A percentile compares a stretch with the other conserved stretches of the same genome.
These are phyloP conservation scores for Cylindrodendrum hubeiense DNA, from an alignment of 2,329 filamentous ascomycete genomes.

Conservation along the genomic window DNA sequence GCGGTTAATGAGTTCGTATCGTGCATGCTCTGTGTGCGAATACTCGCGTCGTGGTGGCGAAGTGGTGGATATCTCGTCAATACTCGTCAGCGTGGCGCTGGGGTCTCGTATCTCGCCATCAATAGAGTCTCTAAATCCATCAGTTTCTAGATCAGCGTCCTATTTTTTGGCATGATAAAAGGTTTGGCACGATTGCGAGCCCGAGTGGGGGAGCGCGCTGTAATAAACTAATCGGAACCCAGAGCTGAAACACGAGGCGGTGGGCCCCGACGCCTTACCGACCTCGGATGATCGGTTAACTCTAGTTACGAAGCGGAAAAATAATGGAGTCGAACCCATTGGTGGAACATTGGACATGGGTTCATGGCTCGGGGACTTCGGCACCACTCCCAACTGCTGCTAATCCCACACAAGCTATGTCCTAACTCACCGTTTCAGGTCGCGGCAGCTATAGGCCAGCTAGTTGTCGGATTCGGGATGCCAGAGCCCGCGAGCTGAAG, in stretches of 20 bases:
- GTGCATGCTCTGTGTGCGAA: no score
- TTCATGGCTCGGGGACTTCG: slow-evolving; percentile 1
- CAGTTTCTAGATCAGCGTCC: no score
- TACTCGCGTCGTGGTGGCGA: no score
- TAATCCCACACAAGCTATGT: slow-evolving; percentile 3
- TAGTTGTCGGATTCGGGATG: background rate
- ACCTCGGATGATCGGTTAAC: background rate
- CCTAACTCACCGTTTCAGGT: slow-evolving; percentile 12
- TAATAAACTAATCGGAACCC: background rate
- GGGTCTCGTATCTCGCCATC: no score
- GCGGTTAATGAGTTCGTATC: no score
- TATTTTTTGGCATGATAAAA: no score
- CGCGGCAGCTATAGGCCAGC: background rate
- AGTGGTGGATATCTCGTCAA: no score
- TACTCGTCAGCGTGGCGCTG: no score
- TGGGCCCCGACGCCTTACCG: background rate
- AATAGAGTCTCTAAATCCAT: no score
- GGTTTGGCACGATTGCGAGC: no score
- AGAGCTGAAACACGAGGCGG: background rate
- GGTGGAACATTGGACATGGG: slow-evolving; percentile 2
- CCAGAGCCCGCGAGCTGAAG: background rate
- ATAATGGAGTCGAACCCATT: background rate
- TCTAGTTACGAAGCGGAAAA: slow-evolving; percentile 1
- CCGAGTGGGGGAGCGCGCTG: no score
- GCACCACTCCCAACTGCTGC: background rate